Evolutionary conservation across 164 flowering plant genomes (phyloP), one percentile per base, ranked within the genome.

Genomic region (Taxillus chinensis): DNA sequence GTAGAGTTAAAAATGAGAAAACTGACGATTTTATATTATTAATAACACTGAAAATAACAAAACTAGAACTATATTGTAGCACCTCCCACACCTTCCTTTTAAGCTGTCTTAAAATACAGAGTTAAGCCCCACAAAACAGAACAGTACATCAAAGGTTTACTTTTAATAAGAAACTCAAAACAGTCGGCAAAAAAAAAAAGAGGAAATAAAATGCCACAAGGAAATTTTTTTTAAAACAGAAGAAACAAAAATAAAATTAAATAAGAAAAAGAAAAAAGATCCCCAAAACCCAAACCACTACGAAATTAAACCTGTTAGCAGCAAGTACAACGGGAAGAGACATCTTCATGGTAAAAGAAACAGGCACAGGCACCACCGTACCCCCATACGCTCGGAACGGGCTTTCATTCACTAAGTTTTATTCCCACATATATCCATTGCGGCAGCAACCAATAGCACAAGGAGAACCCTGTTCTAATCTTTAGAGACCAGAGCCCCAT

Each of bases 401-500:
- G 46, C 46, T 43, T 43, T 9, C 46, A 6, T 43, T 2, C 46
- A 43, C 10, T 9, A 9, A 1, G 8, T 43, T 6, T 43, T 43
- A 3, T 3, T 8, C 3, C 13, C 9, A 48, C 46, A 43, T 7
- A 48, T 8, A 48, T 8, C 12, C 51, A 48, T 48, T 48, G 46
- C 46, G 1, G 10, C 7, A 3, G 10, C 12, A 3, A 11, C 12
- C 13, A 8, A 48, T 3, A 48, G 10, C 51, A 8, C 13, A 7
- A 27, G 27, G 27, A 27, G 27, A 48, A 48, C 9, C 13, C 51
- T 4, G 51, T 3, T 8, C 4, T 7, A 48, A 4, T 11, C 13
- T 14, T 48, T 11, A 14, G 57, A 59, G 56, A n/a, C 53, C 54
- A 16, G 64, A 70, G 52, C 56, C 57, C 70, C 50, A 12, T 55